Percentiles rank a stretch among this genome's conserved stretches.
phyloP scores from a whole-genome alignment of 2,329 filamentous ascomycete genomes.

The Didymella lethalis region DNA sequence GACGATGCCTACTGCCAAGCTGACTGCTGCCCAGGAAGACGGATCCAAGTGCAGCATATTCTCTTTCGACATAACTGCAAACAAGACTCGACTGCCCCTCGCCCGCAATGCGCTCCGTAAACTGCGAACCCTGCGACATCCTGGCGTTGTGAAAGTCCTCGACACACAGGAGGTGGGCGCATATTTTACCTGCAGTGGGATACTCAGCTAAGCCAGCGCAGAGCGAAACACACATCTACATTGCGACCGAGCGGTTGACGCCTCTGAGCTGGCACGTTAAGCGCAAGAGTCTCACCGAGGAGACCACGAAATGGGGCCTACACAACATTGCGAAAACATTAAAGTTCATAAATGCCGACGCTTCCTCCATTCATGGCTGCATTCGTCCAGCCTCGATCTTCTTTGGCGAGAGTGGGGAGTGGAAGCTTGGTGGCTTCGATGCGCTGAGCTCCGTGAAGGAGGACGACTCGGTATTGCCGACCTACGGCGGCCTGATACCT shows the following conservation, averaged over 20 bases:
- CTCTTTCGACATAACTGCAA: conserved; percentile 86
- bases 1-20: conserved; percentile 19
- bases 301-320: conserved; percentile 96
- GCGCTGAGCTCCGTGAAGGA: conserved; percentile 94
- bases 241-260: conserved; percentile 88
- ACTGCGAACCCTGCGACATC: conserved; percentile 89
- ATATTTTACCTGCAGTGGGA: not conserved
- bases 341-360: conserved; percentile 96
- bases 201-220: conserved; percentile 51
- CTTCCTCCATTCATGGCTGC: conserved; percentile 87
- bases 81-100: conserved; percentile 81
- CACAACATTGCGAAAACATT: conserved; percentile 89
- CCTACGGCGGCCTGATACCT: conserved; percentile 84
- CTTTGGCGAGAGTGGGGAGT: conserved; percentile 95
- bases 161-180: conserved; percentile 85
- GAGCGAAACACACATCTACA: conserved; percentile 95
- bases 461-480: conserved; percentile 92
- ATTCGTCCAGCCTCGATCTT: conserved; percentile 87
- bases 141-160: conserved; percentile 90
- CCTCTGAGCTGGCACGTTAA: conserved; percentile 91
- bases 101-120: conserved; percentile 95
- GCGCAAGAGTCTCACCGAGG: conserved; percentile 83
- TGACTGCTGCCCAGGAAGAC: conserved; percentile 73
- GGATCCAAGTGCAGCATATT: conserved; percentile 95
- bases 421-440: conserved; percentile 95